Base-by-base conservation (phyloP, 177 flowering plant species). In the Vitis hybrid region DNA sequence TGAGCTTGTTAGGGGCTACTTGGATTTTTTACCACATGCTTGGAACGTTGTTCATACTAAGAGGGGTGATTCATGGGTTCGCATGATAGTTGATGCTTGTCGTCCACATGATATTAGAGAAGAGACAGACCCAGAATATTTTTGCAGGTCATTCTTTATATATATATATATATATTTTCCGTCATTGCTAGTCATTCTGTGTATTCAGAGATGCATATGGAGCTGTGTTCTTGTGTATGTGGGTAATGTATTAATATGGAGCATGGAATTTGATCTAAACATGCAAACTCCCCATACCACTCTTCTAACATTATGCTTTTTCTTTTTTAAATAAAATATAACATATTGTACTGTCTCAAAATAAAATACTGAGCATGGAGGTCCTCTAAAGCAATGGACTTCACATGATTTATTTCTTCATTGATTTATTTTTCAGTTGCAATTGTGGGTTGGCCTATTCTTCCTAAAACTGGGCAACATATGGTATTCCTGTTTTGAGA, bases 1-100 rank as follows among this genome's bases (percentile, higher is more conserved):
- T 81, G 99, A 95, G 84, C 98, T 95, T 69, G 89, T 93, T n/a
- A 85, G 99, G 72, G 99, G 99, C 61, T 95, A 91, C 79, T 80
- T 93, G 70, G 99, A 95, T 74, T 95, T 86, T 71, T 71, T 68
- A 73, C 93, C 98, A 7, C 99, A 95, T 90, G 99, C 99, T 2
- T 95, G 99, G 99, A 95, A 95, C 83, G 79, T 79, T 22, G 71
- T 95, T 73, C 85, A 79, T 62, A 63, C 86, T 20, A 77, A 78
- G 76, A 87, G 76, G 71, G 91, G 85, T 49, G 81, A 78, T 51
- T 73, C 82, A 56, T 82, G 75, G 83, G 87, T 85, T 73, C 99
- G 98, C 9, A 90, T 93, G 97, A 71, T 93, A 50, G 95, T 93
- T 54, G 99, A 95, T 90, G 91, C 99, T 16, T 95, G 99, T 69